A percentile compares a stretch with the other conserved stretches of the same genome.
These are phyloP conservation scores for Adansonia rubrostipa DNA, from an alignment of 441 rosid species.

Conservation along the genomic window DNA sequence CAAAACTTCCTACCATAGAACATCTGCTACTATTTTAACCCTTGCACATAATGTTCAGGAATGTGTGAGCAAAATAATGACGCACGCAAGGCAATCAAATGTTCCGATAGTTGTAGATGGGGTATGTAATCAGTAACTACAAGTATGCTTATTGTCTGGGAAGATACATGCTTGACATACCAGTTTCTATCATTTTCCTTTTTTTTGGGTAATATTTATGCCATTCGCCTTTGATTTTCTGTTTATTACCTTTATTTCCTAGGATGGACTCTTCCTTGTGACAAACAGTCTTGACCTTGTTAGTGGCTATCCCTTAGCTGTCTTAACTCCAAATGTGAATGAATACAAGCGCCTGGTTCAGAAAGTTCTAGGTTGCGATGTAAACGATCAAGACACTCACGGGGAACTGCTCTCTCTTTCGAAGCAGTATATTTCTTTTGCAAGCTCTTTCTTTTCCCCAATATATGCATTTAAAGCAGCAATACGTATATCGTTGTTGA, in stretches of 20 bases:
- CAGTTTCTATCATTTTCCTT: not conserved
- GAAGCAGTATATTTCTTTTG: constrained; percentile 50
- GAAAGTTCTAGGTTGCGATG: constrained; percentile 73
- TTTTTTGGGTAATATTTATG: not conserved
- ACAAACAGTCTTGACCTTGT: constrained; percentile 71
- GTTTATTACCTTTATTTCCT: constrained; percentile 30
- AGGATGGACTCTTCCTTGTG: constrained; percentile 92
- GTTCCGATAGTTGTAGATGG: constrained; percentile 88
- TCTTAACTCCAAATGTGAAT: constrained; percentile 85
- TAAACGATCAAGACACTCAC: constrained; percentile 60
- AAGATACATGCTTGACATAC: constrained; percentile 1
- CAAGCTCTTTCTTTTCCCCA: not conserved
- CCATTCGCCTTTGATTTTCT: constrained; percentile 1
- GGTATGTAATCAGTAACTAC: constrained; percentile 48
- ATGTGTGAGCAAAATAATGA: constrained; percentile 75
- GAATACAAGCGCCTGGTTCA: constrained; percentile 90
- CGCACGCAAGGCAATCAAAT: constrained; percentile 67
- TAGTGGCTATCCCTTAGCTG: constrained; percentile 74
- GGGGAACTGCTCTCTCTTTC: constrained; percentile 69
- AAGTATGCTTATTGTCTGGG: constrained; percentile 9
- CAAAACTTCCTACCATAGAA: not conserved
- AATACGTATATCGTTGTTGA: not conserved
- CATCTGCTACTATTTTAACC: constrained; percentile 11
- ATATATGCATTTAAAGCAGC: not conserved
- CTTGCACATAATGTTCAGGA: constrained; percentile 53